Evolutionary conservation across 2,329 filamentous ascomycete species (phyloP).

Genomic region (Fusarium mexicanum): DNA sequence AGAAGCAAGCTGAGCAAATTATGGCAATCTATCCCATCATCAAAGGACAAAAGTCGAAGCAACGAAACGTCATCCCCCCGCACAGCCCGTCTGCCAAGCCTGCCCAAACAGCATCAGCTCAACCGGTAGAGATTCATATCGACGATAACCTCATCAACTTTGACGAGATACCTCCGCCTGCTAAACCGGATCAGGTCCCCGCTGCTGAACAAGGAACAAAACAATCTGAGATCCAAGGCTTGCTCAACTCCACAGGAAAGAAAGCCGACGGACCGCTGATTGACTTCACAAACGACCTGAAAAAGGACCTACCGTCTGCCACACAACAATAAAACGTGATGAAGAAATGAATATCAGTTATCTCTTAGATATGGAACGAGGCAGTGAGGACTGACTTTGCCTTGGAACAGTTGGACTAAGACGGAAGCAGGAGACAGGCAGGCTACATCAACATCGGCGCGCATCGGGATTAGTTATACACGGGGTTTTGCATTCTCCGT

Average conservation of each 20-base stretch:
- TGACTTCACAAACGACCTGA: conserved; percentile 66
- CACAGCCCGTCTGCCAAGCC: conserved; percentile 35
- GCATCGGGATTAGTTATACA: conserved; percentile 41
- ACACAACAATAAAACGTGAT: conserved; percentile 40
- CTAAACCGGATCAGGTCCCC: neutral
- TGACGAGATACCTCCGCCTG: conserved; percentile 49
- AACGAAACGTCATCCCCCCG: conserved; percentile 66
- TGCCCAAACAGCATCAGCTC: conserved; percentile 27
- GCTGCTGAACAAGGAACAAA: conserved; percentile 1
- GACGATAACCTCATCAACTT: conserved; percentile 65
- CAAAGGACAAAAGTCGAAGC: conserved; percentile 72
- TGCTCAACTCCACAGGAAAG: conserved; percentile 60
- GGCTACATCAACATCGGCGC: conserved; percentile 43
- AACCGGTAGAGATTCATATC: conserved; percentile 26
- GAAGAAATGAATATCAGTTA: conserved; percentile 18
- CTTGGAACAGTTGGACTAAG: conserved; percentile 34
- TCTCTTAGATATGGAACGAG: conserved; percentile 26
- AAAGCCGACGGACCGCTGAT: conserved; percentile 61
- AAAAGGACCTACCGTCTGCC: conserved; percentile 56
- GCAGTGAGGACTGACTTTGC: conserved; percentile 24
- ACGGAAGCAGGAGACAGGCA: conserved; percentile 19
- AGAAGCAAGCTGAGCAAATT: conserved; percentile 82
- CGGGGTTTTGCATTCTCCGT: conserved; percentile 38
- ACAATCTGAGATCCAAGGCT: conserved; percentile 52
- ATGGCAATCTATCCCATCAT: conserved; percentile 87